Base-by-base conservation (phyloP, 352 stramenopile genomes). In the Phytophthora sp. region DNA sequence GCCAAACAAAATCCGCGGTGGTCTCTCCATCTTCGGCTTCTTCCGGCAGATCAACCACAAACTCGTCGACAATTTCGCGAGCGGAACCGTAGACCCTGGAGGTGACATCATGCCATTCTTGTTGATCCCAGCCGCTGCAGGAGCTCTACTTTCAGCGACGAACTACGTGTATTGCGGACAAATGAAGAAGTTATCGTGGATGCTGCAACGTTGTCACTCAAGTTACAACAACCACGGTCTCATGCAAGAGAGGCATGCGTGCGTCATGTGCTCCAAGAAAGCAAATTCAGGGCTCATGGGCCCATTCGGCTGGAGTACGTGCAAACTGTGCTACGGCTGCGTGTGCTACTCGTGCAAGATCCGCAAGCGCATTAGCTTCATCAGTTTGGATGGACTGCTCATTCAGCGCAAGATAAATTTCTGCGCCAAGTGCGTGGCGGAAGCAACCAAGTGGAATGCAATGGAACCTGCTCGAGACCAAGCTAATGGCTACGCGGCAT, bases 121-220 rank as follows among this genome's bases (percentile, higher is more conserved):
- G 2, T 46, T 67, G 11, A 49, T 69, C 5, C 55, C 52, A 15
- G 66, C 68, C 4, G 41, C 58, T 9, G 61, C 50, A 17, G 39
- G 20, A 28, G 39, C 28, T 32, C 11, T 32, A 11, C 11, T 32
- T 32, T 32, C 28, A 32, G 28, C 28, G 11, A 32, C 28, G 5
- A 51, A 60, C n/a, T 66, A 71, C 54, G 63, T 77, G 17, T 48
- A 77, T 21, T 85, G 67, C 38, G 67, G 62, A 3, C 70, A 76
- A 18, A 77, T 79, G 70, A 76, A 75, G 50, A 86, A 82, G 50
- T 64, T 83, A 15, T 50, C 68, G 41, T 85, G 76, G 73, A 48
- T 57, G 37, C 31, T 65, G 21, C 50, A 57, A 38, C 34, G 46
- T 23, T 32, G 32, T 6, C 48, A 45, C 18, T 54, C 45, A 27